phyloP scores from a whole-genome alignment of 2,329 filamentous ascomycete genomes.

The Aureobasidium zeae region DNA sequence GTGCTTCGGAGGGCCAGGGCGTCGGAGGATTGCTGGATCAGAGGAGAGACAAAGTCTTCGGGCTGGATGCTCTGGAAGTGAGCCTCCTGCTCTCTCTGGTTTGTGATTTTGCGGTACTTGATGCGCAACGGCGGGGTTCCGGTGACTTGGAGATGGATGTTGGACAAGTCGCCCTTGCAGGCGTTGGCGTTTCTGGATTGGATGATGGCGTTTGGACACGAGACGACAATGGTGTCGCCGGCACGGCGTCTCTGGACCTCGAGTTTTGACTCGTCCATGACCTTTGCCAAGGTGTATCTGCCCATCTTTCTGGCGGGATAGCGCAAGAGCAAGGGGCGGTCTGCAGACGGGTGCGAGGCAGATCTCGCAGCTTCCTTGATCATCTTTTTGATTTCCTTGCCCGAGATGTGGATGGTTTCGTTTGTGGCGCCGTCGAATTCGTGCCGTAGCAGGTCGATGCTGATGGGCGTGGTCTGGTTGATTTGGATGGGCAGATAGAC shows the following conservation, averaged over 20 bases:
- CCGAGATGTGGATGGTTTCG: slow-evolving; percentile 67
- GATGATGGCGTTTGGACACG: slow-evolving; percentile 72
- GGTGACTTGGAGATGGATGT: slow-evolving; percentile 71
- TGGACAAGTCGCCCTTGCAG: slow-evolving; percentile 80
- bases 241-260: slow-evolving; percentile 51
- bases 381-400: slow-evolving; percentile 65
- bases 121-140: slow-evolving; percentile 88
- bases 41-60: slow-evolving; percentile 70
- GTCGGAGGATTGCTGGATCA: slow-evolving; percentile 52
- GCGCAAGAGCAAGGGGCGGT: slow-evolving; percentile 44
- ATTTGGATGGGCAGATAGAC: slow-evolving; percentile 75
- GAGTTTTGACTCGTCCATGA: slow-evolving; percentile 87
- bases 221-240: slow-evolving; percentile 76
- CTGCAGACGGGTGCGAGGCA: slow-evolving; percentile 46
- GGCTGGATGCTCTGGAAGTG: slow-evolving; percentile 92
- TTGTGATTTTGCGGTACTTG: slow-evolving; percentile 81
- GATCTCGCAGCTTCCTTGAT: slow-evolving; percentile 54
- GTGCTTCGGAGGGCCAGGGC: slow-evolving; percentile 49
- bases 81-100: slow-evolving; percentile 71
- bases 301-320: slow-evolving; percentile 77
- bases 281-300: slow-evolving; percentile 73
- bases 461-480: slow-evolving; percentile 82
- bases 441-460: slow-evolving; percentile 79
- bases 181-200: slow-evolving; percentile 56
- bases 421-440: slow-evolving; percentile 74